These are phyloP conservation scores for Entomophthora muscae DNA, from an alignment of 371 early-diverging fungal genomes.

Conservation along the genomic window DNA sequence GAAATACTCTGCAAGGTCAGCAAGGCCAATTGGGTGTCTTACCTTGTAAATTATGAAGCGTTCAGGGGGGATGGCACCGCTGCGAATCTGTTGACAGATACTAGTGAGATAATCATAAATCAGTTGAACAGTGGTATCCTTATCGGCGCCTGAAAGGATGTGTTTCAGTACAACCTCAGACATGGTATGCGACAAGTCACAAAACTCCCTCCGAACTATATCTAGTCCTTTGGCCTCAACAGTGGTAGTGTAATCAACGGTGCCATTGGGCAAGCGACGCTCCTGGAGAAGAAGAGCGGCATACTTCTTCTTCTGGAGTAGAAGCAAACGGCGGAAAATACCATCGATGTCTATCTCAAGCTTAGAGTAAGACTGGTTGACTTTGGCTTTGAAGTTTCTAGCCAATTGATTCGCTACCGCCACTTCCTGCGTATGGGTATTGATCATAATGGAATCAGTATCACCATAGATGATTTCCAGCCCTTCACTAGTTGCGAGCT, in stretches of 20 bases:
- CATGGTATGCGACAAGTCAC: conserved; percentile 77
- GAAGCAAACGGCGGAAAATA: conserved; percentile 77
- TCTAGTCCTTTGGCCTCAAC: conserved; percentile 98
- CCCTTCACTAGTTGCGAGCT: conserved; percentile 55
- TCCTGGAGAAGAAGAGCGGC: conserved; percentile 71
- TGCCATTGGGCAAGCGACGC: conserved; percentile 15
- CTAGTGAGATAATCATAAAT: conserved; percentile 56
- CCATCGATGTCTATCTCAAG: conserved; percentile 98
- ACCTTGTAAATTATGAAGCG: conserved; percentile 91
- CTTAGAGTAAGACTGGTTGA: conserved; percentile 82
- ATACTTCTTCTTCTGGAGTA: conserved; percentile 99
- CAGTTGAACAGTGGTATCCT: conserved; percentile 52
- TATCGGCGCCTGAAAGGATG: conserved; percentile 46
- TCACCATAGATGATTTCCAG: conserved; percentile 99
- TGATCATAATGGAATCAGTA: conserved; percentile 99
- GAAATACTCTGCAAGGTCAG: conserved; percentile 30
- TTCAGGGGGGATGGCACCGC: conserved; percentile 48
- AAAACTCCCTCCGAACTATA: conserved; percentile 97
- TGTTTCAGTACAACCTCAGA: conserved; percentile 54
- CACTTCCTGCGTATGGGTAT: conserved; percentile 71
- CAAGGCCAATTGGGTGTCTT: not conserved
- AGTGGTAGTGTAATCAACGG: conserved; percentile 9
- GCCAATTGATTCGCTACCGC: conserved; percentile 68
- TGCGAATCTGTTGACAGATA: conserved; percentile 55
- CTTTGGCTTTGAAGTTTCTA: conserved; percentile 53